A percentile compares a stretch with the other conserved stretches of the same genome.
These are phyloP conservation scores for Actinomortierella ambigua DNA, from an alignment of 371 early-diverging fungal genomes.

Conservation along the genomic window DNA sequence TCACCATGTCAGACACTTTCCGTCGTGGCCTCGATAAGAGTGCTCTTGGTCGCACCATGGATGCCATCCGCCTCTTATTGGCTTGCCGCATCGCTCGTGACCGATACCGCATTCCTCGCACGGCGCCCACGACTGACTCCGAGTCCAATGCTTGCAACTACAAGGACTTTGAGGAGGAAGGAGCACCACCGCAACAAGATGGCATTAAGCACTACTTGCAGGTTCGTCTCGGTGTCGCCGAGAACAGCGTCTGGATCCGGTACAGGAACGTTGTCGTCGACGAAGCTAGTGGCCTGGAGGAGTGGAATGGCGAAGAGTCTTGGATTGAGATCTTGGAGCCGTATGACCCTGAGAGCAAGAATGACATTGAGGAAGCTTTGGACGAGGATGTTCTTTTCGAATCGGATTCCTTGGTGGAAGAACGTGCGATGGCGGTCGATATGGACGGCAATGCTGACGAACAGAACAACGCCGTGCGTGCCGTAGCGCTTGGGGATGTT, in stretches of 20 bases:
- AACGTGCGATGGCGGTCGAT: conserved; percentile 4
- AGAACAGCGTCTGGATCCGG: conserved; percentile 32
- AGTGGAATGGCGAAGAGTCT: conserved; percentile 31
- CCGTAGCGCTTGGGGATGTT: no score
- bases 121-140: no score
- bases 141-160: no score
- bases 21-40: no score
- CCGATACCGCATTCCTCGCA: no score
- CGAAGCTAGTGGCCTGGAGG: conserved; percentile 15
- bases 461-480: background rate
- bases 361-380: background rate
- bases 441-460: conserved; percentile 7
- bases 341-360: conserved; percentile 10
- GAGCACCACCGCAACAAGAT: no score
- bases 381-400: conserved; percentile 12
- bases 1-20: conserved; percentile 27
- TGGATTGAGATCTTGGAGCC: conserved; percentile 40
- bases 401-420: conserved; percentile 1
- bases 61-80: no score
- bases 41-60: no score
- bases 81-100: no score
- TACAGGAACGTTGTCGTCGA: conserved; percentile 33
- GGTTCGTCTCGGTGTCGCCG: background rate
- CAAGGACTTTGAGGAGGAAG: no score
- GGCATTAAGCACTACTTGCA: no score